Evolutionary conservation across 2,329 filamentous ascomycete genomes (phyloP).

Genomic region (Fusarium buharicum): DNA sequence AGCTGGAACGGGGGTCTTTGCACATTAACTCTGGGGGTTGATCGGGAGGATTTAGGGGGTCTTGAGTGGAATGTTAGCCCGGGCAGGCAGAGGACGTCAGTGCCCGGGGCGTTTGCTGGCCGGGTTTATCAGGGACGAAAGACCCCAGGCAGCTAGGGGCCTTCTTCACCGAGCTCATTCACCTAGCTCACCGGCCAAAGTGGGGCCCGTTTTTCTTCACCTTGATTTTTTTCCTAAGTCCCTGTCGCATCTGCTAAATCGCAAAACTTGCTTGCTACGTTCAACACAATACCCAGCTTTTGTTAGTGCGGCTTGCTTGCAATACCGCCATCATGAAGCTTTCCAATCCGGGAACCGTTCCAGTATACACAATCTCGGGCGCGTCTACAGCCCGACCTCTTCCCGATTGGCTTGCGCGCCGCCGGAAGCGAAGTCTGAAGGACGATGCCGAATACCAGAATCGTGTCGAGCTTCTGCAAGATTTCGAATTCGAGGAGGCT

Average conservation of each 20-base stretch:
- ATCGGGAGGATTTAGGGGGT: slow-evolving; percentile 23
- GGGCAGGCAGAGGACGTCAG: slow-evolving; percentile 24
- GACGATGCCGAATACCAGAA: slow-evolving; percentile 93
- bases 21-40: slow-evolving; percentile 12
- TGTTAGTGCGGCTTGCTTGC: slow-evolving; percentile 20
- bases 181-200: slow-evolving; percentile 37
- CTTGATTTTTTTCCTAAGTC: slow-evolving; percentile 46
- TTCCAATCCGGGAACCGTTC: slow-evolving; percentile 82
- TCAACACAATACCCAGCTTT: slow-evolving; percentile 26
- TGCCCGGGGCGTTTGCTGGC: slow-evolving; percentile 4
- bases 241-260: slow-evolving; percentile 21
- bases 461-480: slow-evolving; percentile 92
- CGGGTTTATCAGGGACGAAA: background rate
- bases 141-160: too few species aligned
- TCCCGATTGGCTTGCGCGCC: slow-evolving; percentile 93
- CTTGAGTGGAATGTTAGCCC: slow-evolving; percentile 13
- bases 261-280: slow-evolving; percentile 33
- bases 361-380: slow-evolving; percentile 95
- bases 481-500: slow-evolving; percentile 97
- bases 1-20: slow-evolving; percentile 28
- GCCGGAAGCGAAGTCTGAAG: slow-evolving; percentile 90
- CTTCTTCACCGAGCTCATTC: slow-evolving; percentile 28
- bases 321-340: slow-evolving; percentile 72
- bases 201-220: slow-evolving; percentile 44
- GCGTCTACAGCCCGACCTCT: slow-evolving; percentile 87